phyloP scores from a whole-genome alignment of 305 asterid genomes.

The Withania somnifera region DNA sequence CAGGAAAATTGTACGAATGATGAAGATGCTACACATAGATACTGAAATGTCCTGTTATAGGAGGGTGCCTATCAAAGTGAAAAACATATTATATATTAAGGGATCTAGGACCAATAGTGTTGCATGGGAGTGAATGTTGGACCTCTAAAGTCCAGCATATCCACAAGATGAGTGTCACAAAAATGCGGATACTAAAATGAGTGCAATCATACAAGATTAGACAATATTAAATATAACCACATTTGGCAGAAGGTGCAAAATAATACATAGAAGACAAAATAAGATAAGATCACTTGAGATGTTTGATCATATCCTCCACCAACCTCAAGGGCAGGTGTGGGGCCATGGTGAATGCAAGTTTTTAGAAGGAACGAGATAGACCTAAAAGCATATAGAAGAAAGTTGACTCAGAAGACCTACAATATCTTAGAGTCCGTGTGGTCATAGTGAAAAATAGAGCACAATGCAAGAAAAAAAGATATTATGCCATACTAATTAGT shows the following conservation, averaged over 20 bases:
- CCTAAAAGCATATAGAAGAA: neutral
- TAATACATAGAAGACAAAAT: neutral
- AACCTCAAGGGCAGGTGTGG: neutral
- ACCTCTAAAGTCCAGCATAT: neutral
- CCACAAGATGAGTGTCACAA: neutral
- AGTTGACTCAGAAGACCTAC: neutral
- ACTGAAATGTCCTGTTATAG: neutral
- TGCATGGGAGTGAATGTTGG: neutral
- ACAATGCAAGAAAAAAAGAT: neutral
- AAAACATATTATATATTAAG: neutral
- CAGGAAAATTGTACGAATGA: neutral
- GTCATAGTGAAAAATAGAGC: neutral
- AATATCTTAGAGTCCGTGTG: neutral
- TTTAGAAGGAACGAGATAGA: neutral
- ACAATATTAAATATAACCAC: neutral
- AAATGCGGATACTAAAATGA: neutral
- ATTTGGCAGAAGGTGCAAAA: neutral
- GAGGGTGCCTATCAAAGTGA: neutral
- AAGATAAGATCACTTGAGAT: neutral
- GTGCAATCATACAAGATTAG: neutral
- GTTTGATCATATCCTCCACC: neutral
- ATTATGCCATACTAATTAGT: neutral
- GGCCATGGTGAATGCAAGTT: neutral
- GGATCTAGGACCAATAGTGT: neutral
- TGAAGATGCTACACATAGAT: neutral